Conservation (phyloP, 768 basidiomycete genomes). For the Coprinellus aureogranulatus region DNA sequence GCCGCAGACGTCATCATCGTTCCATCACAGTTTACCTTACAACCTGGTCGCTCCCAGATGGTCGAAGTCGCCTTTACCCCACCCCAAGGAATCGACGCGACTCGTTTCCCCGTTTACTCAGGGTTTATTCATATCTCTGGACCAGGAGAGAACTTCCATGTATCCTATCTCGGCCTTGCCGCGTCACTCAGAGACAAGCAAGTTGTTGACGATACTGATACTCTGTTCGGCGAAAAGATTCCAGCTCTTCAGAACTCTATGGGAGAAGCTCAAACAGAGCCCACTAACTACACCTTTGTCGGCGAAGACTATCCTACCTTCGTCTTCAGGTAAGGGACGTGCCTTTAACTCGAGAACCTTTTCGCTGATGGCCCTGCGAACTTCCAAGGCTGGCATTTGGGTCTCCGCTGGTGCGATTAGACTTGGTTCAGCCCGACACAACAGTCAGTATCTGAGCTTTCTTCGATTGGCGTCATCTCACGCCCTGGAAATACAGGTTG, state of each 20-base stretch:
- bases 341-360: background rate
- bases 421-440: slow-evolving; percentile 46
- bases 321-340: slow-evolving; percentile 34
- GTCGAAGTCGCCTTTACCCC: slow-evolving; percentile 43
- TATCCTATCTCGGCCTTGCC: slow-evolving; percentile 43
- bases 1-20: slow-evolving; percentile 45
- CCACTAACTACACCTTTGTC: slow-evolving; percentile 46
- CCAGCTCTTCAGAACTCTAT: slow-evolving; percentile 39
- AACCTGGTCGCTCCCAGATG: slow-evolving; percentile 34
- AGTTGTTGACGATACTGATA: slow-evolving; percentile 48
- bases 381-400: slow-evolving; percentile 37
- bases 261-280: slow-evolving; percentile 35
- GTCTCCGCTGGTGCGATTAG: slow-evolving; percentile 42
- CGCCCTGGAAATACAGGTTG: slow-evolving; percentile 36
- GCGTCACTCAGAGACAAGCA: slow-evolving; percentile 42
- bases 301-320: slow-evolving; percentile 37
- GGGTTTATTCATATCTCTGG: slow-evolving; percentile 49
- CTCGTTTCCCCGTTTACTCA: slow-evolving; percentile 53
- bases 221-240: slow-evolving; percentile 40
- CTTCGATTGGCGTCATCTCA: slow-evolving; percentile 23
- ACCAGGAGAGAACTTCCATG: slow-evolving; percentile 32
- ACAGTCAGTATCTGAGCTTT: slow-evolving; percentile 32
- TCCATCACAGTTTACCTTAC: slow-evolving; percentile 41
- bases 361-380: background rate
- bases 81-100: slow-evolving; percentile 40